These are phyloP conservation scores for Trichoderma lentiforme DNA, from an alignment of 2,329 filamentous ascomycete genomes.

Conservation along the genomic window DNA sequence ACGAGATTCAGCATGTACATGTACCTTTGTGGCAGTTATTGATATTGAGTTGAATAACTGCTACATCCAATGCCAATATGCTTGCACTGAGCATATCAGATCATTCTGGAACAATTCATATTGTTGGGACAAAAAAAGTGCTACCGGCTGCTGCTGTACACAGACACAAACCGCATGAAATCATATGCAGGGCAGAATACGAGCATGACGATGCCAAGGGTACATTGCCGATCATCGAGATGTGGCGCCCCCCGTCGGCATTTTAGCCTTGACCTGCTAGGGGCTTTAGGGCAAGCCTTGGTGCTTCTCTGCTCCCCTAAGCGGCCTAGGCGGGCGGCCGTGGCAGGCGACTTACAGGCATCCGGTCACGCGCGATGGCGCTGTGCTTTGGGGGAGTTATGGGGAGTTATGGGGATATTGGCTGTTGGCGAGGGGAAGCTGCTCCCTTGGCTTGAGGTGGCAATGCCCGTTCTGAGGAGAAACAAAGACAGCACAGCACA, in stretches of 20 bases:
- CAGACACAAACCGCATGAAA: neutral
- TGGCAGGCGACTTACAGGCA: neutral
- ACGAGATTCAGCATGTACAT: neutral
- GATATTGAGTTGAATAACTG: neutral
- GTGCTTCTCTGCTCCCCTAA: neutral
- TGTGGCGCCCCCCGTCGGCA: neutral
- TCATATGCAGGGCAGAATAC: neutral
- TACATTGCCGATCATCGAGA: neutral
- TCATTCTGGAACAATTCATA: neutral
- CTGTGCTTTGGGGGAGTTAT: neutral
- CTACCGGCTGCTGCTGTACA: neutral
- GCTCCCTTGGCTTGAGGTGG: neutral
- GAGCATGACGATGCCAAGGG: conserved; percentile 1
- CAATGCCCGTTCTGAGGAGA: neutral
- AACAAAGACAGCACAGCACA: neutral
- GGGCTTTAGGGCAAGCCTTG: neutral
- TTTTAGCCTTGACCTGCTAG: neutral
- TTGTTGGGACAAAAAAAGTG: neutral
- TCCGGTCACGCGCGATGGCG: neutral
- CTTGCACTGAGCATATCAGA: neutral
- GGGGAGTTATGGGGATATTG: neutral
- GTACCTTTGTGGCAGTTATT: neutral
- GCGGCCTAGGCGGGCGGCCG: neutral
- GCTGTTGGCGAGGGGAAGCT: neutral
- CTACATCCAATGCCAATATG: neutral